Percentiles rank a stretch among this genome's conserved stretches.
Evolutionary conservation across 2,329 filamentous ascomycete species (phyloP).

Genomic region (Juglanconis oblonga): DNA sequence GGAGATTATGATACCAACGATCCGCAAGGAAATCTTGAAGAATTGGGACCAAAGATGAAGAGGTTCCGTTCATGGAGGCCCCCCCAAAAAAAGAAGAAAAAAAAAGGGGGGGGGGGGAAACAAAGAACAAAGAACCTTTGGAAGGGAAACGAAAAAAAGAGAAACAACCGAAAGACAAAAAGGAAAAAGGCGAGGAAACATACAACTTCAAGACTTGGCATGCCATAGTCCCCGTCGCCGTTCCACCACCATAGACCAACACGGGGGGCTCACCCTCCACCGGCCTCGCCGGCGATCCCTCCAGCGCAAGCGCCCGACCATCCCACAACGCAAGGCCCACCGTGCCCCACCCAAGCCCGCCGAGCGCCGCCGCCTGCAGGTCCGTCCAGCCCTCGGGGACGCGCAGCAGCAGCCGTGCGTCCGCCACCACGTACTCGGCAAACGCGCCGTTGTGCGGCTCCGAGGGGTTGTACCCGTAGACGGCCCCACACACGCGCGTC

Average conservation of each 20-base stretch:
- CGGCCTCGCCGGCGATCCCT: not conserved
- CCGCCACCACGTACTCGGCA: conserved; percentile 1
- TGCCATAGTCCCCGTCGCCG: conserved; percentile 5
- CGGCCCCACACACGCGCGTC: conserved; percentile 20
- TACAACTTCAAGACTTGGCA: conserved; percentile 5
- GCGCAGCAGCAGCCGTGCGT: not conserved
- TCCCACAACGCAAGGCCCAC: conserved; percentile 2
- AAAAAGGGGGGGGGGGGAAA: too few relatives aligned
- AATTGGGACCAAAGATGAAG: too few relatives aligned
- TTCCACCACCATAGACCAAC: conserved; percentile 10
- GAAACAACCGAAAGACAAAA: too few relatives aligned
- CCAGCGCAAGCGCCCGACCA: not conserved
- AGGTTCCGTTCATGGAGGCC: too few relatives aligned
- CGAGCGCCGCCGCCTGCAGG: not conserved
- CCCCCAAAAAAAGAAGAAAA: too few relatives aligned
- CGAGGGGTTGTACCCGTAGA: conserved; percentile 11
- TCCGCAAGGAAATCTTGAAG: too few relatives aligned
- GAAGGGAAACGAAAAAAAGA: too few relatives aligned
- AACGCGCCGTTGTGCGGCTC: conserved; percentile 2
- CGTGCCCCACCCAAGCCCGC: not conserved
- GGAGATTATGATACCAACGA: too few relatives aligned
- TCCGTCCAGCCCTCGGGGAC: not conserved
- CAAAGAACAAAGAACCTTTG: too few relatives aligned
- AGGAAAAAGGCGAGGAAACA: too few relatives aligned
- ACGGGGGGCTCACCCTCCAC: not conserved